Conservation (phyloP, 148 eudicot genomes). For the Chenopodium suecicum region DNA sequence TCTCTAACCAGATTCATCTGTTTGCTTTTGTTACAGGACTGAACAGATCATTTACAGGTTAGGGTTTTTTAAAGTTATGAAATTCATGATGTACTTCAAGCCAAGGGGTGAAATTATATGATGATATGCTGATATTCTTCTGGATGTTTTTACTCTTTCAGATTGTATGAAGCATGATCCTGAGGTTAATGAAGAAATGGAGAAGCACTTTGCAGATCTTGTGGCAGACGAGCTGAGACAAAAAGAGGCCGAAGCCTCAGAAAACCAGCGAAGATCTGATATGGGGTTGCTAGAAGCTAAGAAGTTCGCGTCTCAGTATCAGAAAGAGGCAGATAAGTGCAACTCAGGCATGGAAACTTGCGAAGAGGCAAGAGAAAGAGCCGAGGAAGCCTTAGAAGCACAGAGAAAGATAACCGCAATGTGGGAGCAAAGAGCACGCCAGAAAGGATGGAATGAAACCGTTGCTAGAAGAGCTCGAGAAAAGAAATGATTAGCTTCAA, state of each 20-base stretch:
- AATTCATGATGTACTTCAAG: background rate
- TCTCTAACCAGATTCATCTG: slow-evolving; percentile 11
- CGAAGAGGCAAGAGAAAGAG: slow-evolving; percentile 80
- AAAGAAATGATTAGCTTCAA: background rate
- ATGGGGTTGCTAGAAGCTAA: slow-evolving; percentile 75
- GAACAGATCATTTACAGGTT: slow-evolving; percentile 59
- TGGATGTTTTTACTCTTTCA: slow-evolving; percentile 13
- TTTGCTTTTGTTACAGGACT: slow-evolving; percentile 47
- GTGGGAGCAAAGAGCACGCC: slow-evolving; percentile 78
- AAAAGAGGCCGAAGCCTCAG: slow-evolving; percentile 63
- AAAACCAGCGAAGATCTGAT: slow-evolving; percentile 63
- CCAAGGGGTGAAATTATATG: no score
- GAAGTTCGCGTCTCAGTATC: slow-evolving; percentile 72
- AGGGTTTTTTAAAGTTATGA: slow-evolving; percentile 16
- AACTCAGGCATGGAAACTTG: slow-evolving; percentile 90
- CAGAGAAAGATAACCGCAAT: slow-evolving; percentile 49
- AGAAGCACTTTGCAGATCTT: slow-evolving; percentile 57
- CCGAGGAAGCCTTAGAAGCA: slow-evolving; percentile 55
- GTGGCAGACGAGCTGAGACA: slow-evolving; percentile 61
- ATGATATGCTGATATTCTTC: background rate
- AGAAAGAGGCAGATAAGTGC: slow-evolving; percentile 85
- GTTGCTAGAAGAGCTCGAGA: background rate
- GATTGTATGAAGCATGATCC: slow-evolving; percentile 87
- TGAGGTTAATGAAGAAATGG: slow-evolving; percentile 57
- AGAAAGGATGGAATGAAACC: slow-evolving; percentile 59